Conservation (phyloP, 441 rosid species). For the Hura crepitans region DNA sequence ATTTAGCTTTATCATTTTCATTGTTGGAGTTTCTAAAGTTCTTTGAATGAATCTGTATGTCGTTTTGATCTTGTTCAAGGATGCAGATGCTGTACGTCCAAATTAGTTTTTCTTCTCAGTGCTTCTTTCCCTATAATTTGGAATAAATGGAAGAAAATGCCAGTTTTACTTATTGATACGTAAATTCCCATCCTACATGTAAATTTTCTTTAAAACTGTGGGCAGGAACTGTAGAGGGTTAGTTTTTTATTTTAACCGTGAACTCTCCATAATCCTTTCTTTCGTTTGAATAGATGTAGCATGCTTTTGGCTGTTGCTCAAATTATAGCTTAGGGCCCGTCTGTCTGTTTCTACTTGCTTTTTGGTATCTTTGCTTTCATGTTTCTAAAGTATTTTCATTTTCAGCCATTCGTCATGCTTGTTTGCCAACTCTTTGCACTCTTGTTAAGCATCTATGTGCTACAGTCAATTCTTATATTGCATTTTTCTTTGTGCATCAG, state of each 20-base stretch:
- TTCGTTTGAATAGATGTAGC: background rate
- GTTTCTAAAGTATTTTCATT: background rate
- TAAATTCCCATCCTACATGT: too few species aligned
- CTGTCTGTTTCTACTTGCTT: background rate
- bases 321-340: background rate
- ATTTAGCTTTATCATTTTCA: background rate
- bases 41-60: background rate
- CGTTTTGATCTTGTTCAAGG: background rate
- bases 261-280: background rate
- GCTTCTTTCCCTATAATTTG: background rate
- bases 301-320: background rate
- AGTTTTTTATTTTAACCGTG: background rate
- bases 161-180: background rate
- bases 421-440: background rate
- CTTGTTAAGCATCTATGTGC: background rate
- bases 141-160: background rate
- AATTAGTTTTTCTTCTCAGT: background rate
- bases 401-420: background rate
- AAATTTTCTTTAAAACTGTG: conserved; percentile 6
- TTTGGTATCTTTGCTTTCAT: background rate
- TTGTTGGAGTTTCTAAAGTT: background rate
- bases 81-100: background rate
- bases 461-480: background rate
- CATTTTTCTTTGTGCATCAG: conserved; percentile 11
- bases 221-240: background rate